Conservation (phyloP, 768 basidiomycete genomes). For the Trametes meyenii region DNA sequence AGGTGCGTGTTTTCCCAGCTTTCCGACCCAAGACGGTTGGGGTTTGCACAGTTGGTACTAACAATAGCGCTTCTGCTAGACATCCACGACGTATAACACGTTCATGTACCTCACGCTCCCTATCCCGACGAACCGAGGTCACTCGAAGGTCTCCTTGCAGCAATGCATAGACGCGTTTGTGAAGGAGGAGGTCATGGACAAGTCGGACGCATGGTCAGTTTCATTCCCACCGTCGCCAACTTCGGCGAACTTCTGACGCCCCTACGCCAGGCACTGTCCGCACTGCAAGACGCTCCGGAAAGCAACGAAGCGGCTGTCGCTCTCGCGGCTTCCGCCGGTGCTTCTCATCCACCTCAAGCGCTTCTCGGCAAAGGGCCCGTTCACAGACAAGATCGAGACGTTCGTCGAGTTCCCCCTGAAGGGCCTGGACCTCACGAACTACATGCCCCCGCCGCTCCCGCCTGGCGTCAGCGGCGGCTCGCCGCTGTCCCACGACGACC, state of each 20-base stretch:
- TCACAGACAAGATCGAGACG: conserved; percentile 97
- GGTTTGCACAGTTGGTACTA: neutral
- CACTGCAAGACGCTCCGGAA: conserved; percentile 87
- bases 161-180: conserved; percentile 91
- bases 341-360: conserved; percentile 91
- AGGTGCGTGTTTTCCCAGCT: conserved; percentile 51
- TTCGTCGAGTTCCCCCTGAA: conserved; percentile 85
- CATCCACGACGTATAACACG: conserved; percentile 94
- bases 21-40: neutral
- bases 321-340: conserved; percentile 92
- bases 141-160: conserved; percentile 66
- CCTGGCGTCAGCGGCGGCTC: conserved; percentile 56
- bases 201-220: conserved; percentile 89
- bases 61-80: conserved; percentile 50
- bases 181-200: conserved; percentile 86
- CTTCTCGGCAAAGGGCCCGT: conserved; percentile 87
- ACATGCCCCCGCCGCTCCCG: conserved; percentile 81
- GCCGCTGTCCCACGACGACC: conserved; percentile 60
- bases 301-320: conserved; percentile 83
- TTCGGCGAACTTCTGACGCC: neutral
- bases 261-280: conserved; percentile 82
- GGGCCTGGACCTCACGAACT: conserved; percentile 67
- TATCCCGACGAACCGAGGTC: conserved; percentile 66
- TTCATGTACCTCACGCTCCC: conserved; percentile 96
- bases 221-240: neutral